Conservation (phyloP, 306 rosid genomes). For the Inga laurina region DNA sequence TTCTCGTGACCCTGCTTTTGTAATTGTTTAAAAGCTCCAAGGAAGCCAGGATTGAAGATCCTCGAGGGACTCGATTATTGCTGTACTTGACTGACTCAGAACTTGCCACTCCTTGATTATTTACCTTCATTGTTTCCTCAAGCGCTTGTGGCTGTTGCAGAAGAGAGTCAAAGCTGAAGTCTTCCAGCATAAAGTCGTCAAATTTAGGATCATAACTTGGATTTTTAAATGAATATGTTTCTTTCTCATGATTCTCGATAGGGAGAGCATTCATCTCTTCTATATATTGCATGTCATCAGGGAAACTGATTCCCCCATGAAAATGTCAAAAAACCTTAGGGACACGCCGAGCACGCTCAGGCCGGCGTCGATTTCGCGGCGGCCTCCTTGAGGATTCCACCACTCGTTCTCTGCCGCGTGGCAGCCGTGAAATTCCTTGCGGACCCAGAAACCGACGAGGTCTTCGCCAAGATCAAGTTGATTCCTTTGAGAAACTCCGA, state of each 20-base stretch:
- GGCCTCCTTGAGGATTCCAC: too few relatives aligned
- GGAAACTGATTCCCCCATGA: conserved; percentile 16
- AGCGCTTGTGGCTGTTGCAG: conserved; percentile 30
- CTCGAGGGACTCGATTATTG: conserved; percentile 16
- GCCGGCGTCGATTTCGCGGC: too few relatives aligned
- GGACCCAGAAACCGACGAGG: too few relatives aligned
- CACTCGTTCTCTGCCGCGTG: too few relatives aligned
- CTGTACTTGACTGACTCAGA: not conserved
- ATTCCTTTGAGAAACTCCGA: too few relatives aligned
- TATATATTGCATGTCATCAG: conserved; percentile 12
- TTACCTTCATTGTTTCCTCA: not conserved
- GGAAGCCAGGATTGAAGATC: conserved; percentile 39
- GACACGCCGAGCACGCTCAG: too few relatives aligned
- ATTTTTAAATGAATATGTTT: not conserved
- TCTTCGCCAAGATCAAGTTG: too few relatives aligned
- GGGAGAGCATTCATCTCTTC: conserved; percentile 28
- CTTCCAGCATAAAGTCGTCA: conserved; percentile 28
- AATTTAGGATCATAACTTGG: conserved; percentile 35
- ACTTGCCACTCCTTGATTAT: not conserved
- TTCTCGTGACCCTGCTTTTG: conserved; percentile 42
- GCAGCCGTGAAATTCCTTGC: too few relatives aligned
- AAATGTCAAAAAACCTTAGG: too few relatives aligned
- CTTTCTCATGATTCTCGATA: conserved; percentile 6
- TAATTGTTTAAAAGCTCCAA: conserved; percentile 46
- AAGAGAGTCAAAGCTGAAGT: conserved; percentile 32